A percentile compares a stretch with the other conserved stretches of the same genome.
phyloP scores from a whole-genome alignment of 225 moss, liverwort and hornwort species.

The Ulota crispa region DNA sequence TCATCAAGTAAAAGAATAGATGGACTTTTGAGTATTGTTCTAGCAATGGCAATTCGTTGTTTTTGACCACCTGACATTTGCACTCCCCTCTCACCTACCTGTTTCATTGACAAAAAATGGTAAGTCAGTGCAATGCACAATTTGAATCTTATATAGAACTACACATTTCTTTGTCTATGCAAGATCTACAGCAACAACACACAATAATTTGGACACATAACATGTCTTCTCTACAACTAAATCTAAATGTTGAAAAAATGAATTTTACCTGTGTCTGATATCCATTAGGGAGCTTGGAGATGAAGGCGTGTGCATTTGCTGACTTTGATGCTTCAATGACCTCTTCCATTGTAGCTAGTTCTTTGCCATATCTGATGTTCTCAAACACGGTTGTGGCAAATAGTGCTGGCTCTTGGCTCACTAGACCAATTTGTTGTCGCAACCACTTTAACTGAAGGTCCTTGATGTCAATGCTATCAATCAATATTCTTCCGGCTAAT shows the following conservation, averaged over 20 bases:
- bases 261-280: slow-evolving; percentile 62
- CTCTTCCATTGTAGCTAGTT: slow-evolving; percentile 52
- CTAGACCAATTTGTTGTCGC: slow-evolving; percentile 65
- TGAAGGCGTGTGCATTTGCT: slow-evolving; percentile 74
- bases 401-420: slow-evolving; percentile 71
- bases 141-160: background rate
- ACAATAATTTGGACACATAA: background rate
- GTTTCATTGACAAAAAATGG: slow-evolving; percentile 12
- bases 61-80: slow-evolving; percentile 70
- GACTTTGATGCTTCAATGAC: slow-evolving; percentile 60
- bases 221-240: background rate
- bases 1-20: slow-evolving; percentile 68
- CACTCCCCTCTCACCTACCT: slow-evolving; percentile 74
- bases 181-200: background rate
- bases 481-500: slow-evolving; percentile 46
- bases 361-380: slow-evolving; percentile 66
- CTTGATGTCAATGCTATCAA: slow-evolving; percentile 66
- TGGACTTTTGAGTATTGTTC: slow-evolving; percentile 69
- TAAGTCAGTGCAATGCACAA: background rate
- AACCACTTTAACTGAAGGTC: slow-evolving; percentile 63
- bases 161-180: background rate
- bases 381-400: slow-evolving; percentile 58
- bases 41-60: slow-evolving; percentile 70
- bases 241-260: background rate
- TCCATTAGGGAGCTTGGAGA: slow-evolving; percentile 62